Base-by-base conservation (phyloP, 257 asterid species). In the Salvia miltiorrhiza region DNA sequence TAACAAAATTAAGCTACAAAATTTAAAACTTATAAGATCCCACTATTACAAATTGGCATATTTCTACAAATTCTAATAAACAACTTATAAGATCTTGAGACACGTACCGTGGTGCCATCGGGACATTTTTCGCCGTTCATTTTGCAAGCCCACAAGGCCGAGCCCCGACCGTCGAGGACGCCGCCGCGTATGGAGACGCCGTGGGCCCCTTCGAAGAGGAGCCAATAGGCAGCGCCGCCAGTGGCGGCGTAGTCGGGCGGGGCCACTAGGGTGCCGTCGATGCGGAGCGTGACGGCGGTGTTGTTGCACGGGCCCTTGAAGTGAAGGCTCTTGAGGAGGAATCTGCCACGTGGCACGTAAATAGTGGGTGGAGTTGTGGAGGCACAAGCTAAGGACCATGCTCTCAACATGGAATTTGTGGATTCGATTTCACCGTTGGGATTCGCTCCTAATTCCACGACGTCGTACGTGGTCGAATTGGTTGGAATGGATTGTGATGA, bases 131-230 rank as follows among this genome's bases (percentile, higher is more conserved):
- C 59, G 77, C 82, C 73, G 9, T 81, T 66, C 33, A 40, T 67
- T 75, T 89, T 89, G 76, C 94, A 89, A 12, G 77, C 78, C 96
- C 96, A 89, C 68, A 89, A 68, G 57, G 67, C 44, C 8, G 78
- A 49, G 4, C 96, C 96, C 50, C 30, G 89, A n/a, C 78, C 94
- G 30, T 87, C 87, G 16, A 87, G 88, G 4, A 47, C 57, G 3
- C 96, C 96, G 2, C 92, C 92, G 3, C 13, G 44, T 49, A 87
- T 76, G 0, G 82, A 67, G 14, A 89, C 68, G 7, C 94, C 86
- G 3, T 74, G 76, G 17, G 76, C 86, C 4, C 66, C 20, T 2
- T 82, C 69, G 7, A 89, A 87, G 11, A 67, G 67, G 41, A 89
- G 60, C 96, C 94, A 89, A 12, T 72, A 63, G 0, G 33, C 41